Base-by-base conservation (phyloP, 2,329 filamentous ascomycete species). In the Fusarium tricinctum region DNA sequence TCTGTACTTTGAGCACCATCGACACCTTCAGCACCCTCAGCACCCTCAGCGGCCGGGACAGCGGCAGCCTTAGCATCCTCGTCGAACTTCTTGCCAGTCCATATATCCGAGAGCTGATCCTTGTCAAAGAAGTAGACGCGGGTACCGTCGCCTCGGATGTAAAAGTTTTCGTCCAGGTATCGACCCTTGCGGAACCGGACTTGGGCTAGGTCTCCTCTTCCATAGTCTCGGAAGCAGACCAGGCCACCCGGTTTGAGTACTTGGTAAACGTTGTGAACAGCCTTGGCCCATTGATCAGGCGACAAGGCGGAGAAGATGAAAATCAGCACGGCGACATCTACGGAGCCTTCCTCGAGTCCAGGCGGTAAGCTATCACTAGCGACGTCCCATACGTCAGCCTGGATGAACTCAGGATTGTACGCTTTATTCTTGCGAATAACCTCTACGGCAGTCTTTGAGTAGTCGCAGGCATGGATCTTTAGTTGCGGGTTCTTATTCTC, bases 121-220 rank as follows among this genome's bases (percentile, higher is more conserved):
- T 89, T 86, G 58, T 97, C 95, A 75, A 99, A 99, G 80, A 99
- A 99, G 80, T 98, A 99, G 0, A 99, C 96, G 8, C 96, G 87
- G 6, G 96, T 99, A 3, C 96, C 96, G 78, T 99, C 96, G 3
- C 96, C 96, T 33, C 96, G 86, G 44, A 97, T 92, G 78, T 99
- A 99, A 75, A 99, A 99, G 76, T 98, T 99, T 80, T 98, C 96
- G 57, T 94, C 92, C 76, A 99, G 86, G 75, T 95, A 98, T 40
- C 96, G 87, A 14, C 93, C 93, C 81, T 97, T 97, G 82, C 96
- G 97, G 83, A 99, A 98, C 61, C 96, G 88, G 64, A 99, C 96
- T 83, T 99, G 96, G 19, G 96, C 95, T 65, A 99, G 84, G 80
- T 99, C 96, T 33, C 96, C 96, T 77, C 94, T 88, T 59, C 96